Conservation (phyloP, 2,329 filamentous ascomycete species). For the Talaromyces piceae region DNA sequence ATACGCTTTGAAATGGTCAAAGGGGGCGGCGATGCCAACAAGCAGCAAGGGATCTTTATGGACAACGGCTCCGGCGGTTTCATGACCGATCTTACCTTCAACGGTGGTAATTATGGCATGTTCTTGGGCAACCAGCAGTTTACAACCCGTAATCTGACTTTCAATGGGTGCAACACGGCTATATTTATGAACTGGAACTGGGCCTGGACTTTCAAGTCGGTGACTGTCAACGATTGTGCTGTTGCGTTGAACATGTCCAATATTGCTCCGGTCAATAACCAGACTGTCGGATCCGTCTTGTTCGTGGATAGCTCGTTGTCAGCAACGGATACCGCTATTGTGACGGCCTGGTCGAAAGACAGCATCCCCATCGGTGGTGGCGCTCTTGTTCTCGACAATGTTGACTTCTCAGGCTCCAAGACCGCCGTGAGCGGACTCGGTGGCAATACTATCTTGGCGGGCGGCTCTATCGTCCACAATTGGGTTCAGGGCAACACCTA, state of each 20-base stretch:
- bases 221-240: conserved; percentile 66
- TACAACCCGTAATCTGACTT: conserved; percentile 72
- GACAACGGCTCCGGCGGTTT: conserved; percentile 80
- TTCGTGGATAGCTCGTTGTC: conserved; percentile 72
- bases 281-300: conserved; percentile 79
- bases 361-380: conserved; percentile 64
- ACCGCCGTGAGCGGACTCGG: conserved; percentile 56
- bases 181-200: conserved; percentile 92
- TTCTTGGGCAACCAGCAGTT: conserved; percentile 85
- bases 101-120: conserved; percentile 69
- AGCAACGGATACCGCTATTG: conserved; percentile 68
- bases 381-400: conserved; percentile 79
- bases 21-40: conserved; percentile 56
- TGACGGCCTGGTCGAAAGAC: conserved; percentile 61
- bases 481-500: conserved; percentile 80
- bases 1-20: conserved; percentile 72
- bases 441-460: conserved; percentile 57
- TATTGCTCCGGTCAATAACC: conserved; percentile 44
- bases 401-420: conserved; percentile 67
- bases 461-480: conserved; percentile 59
- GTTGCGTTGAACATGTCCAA: conserved; percentile 73
- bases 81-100: conserved; percentile 76
- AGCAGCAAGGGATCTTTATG: conserved; percentile 73
- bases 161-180: conserved; percentile 74
- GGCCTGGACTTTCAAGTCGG: conserved; percentile 71